Conservation (phyloP, 257 asterid genomes). For the Nicotiana attenuata region DNA sequence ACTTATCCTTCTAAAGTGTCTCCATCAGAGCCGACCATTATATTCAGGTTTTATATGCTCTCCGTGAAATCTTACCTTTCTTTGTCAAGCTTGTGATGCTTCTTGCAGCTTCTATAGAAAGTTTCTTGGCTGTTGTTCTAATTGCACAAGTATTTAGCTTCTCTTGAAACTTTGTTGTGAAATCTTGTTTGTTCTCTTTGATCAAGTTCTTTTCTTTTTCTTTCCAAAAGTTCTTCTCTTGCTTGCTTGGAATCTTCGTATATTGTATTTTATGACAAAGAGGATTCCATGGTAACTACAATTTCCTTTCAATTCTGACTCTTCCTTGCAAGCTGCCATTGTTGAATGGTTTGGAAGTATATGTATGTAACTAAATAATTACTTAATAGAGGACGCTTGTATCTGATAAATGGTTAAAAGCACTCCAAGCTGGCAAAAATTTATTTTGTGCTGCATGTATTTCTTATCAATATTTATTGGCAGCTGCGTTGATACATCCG, state of each 20-base stretch:
- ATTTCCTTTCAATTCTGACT: neutral
- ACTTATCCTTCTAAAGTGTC: slow-evolving; percentile 56
- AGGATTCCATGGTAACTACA: neutral
- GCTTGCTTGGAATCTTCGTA: neutral
- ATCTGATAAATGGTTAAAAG: neutral
- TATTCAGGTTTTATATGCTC: slow-evolving; percentile 53
- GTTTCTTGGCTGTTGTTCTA: neutral
- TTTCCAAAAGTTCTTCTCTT: no score
- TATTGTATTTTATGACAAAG: neutral
- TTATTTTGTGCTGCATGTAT: neutral
- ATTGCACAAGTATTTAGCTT: neutral
- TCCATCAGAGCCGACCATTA: slow-evolving; percentile 61
- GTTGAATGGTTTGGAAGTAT: neutral
- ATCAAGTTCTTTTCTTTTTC: neutral
- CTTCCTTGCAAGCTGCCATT: neutral
- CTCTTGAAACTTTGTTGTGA: neutral
- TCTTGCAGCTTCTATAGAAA: neutral
- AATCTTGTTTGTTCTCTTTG: neutral
- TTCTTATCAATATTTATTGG: slow-evolving; percentile 15
- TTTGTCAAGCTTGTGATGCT: neutral
- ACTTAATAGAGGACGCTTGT: neutral
- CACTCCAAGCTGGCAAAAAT: neutral
- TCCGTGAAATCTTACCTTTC: neutral
- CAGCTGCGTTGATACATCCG: slow-evolving; percentile 95
- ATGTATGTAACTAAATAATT: neutral